These are phyloP conservation scores for Blastocystis sp. DNA, from an alignment of 352 stramenopile genomes.

Conservation along the genomic window DNA sequence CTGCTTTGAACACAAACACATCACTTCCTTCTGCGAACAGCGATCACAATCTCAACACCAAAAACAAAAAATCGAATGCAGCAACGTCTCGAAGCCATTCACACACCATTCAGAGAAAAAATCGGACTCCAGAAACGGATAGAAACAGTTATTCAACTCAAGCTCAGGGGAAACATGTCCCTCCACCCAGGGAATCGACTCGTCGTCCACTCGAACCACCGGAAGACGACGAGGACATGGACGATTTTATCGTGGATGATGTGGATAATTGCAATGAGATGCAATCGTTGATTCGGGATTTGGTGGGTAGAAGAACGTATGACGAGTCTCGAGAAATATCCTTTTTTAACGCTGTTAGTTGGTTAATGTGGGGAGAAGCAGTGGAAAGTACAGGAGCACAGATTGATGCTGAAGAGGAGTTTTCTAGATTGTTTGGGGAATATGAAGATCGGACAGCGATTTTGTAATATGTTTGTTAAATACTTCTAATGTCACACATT, in stretches of 20 bases:
- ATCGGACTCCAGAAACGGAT: no score
- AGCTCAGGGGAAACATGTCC: no score
- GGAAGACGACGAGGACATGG: background rate
- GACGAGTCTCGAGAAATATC: background rate
- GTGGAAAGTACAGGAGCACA: background rate
- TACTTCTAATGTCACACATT: no score
- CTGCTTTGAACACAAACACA: no score
- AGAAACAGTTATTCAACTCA: no score
- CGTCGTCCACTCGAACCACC: background rate
- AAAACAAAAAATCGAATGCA: no score
- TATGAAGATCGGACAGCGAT: background rate
- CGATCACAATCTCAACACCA: no score
- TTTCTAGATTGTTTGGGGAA: background rate
- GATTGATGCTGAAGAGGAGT: background rate
- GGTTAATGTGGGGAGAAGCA: background rate
- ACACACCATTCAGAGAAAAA: no score
- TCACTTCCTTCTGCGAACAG: no score
- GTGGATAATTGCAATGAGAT: slow-evolving; percentile 1
- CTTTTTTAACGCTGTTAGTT: background rate
- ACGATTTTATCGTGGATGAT: slow-evolving; percentile 18
- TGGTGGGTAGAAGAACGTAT: background rate
- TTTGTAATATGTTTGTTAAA: background rate
- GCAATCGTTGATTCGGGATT: background rate
- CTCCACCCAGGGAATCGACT: background rate
- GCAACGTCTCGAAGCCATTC: no score